A percentile compares a stretch with the other conserved stretches of the same genome.
These are phyloP conservation scores for Ramalina intermedia DNA, from an alignment of 495 filamentous ascomycete genomes.

Conservation along the genomic window DNA sequence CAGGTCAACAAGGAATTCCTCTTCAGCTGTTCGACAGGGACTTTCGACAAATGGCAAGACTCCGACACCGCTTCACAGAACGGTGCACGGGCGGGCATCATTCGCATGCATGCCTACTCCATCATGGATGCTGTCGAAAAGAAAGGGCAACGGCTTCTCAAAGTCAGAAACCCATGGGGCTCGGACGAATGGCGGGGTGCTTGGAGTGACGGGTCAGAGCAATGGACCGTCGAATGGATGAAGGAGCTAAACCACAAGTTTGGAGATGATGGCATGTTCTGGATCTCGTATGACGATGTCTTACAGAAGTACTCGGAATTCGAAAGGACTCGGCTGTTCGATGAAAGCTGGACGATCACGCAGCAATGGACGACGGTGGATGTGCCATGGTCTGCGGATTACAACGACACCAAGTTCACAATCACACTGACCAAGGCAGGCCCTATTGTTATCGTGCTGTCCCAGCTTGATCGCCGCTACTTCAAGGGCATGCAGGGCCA, in stretches of 20 bases:
- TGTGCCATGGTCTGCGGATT: slow-evolving; percentile 76
- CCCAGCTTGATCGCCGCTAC: slow-evolving; percentile 68
- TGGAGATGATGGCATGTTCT: slow-evolving; percentile 58
- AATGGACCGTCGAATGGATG: slow-evolving; percentile 88
- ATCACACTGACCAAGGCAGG: slow-evolving; percentile 51
- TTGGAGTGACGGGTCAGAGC: slow-evolving; percentile 80
- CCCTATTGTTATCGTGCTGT: slow-evolving; percentile 65
- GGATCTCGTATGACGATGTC: slow-evolving; percentile 68
- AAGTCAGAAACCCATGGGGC: slow-evolving; percentile 81
- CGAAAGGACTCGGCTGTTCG: slow-evolving; percentile 80
- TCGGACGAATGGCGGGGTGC: slow-evolving; percentile 66
- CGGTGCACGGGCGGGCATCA: slow-evolving; percentile 54
- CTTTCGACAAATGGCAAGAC: slow-evolving; percentile 44
- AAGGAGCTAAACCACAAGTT: slow-evolving; percentile 64
- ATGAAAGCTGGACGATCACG: slow-evolving; percentile 65
- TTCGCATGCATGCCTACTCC: slow-evolving; percentile 76
- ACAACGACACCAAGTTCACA: slow-evolving; percentile 69
- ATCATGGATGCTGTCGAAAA: slow-evolving; percentile 71
- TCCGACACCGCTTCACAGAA: slow-evolving; percentile 18
- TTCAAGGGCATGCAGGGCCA: slow-evolving; percentile 73
- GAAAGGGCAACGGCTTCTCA: slow-evolving; percentile 56
- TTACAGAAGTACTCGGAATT: slow-evolving; percentile 71
- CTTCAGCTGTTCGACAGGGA: slow-evolving; percentile 66
- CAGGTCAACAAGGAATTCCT: slow-evolving; percentile 78
- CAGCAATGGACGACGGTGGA: slow-evolving; percentile 75